These are phyloP conservation scores for Torulaspora maleeae DNA, from an alignment of 805 yeast species.

Conservation along the genomic window DNA sequence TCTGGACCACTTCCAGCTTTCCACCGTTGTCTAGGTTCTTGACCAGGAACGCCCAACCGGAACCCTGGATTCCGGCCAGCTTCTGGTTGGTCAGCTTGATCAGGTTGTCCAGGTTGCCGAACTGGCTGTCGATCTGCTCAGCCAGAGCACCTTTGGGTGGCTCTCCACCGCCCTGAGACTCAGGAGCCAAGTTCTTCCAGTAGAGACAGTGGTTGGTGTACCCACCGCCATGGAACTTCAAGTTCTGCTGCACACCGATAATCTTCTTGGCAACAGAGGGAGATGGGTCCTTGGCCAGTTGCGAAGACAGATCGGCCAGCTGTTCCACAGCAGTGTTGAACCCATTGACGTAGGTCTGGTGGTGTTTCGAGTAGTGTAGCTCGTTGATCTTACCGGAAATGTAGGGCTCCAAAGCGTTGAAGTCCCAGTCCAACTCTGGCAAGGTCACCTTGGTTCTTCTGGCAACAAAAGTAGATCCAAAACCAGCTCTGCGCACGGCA, in stretches of 20 bases:
- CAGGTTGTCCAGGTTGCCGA: slow-evolving; percentile 69
- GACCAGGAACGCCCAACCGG: slow-evolving; percentile 92
- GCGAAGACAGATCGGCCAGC: slow-evolving; percentile 56
- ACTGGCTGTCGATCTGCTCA: slow-evolving; percentile 55
- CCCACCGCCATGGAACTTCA: slow-evolving; percentile 94
- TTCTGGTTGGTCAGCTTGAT: slow-evolving; percentile 58
- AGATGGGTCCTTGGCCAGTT: slow-evolving; percentile 54
- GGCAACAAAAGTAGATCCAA: slow-evolving; percentile 6
- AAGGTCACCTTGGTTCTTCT: slow-evolving; percentile 62
- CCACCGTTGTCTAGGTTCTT: slow-evolving; percentile 72
- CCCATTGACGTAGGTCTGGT: slow-evolving; percentile 85
- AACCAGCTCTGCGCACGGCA: slow-evolving; percentile 11
- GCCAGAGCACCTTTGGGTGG: slow-evolving; percentile 50
- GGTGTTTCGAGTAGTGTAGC: slow-evolving; percentile 84
- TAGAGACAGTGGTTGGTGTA: slow-evolving; percentile 78
- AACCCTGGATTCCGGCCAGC: slow-evolving; percentile 87
- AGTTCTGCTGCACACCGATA: slow-evolving; percentile 57
- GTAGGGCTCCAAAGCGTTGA: slow-evolving; percentile 78
- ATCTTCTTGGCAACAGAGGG: slow-evolving; percentile 33
- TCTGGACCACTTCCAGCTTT: slow-evolving; percentile 67
- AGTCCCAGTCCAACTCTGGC: slow-evolving; percentile 81
- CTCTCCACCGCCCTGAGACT: slow-evolving; percentile 70
- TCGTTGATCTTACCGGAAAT: slow-evolving; percentile 85
- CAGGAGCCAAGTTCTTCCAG: slow-evolving; percentile 86
- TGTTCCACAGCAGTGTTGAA: slow-evolving; percentile 76